Evolutionary conservation across 495 filamentous ascomycete species (phyloP), one percentile per base, ranked within the genome.

Genomic region (Daldinia decipiens): DNA sequence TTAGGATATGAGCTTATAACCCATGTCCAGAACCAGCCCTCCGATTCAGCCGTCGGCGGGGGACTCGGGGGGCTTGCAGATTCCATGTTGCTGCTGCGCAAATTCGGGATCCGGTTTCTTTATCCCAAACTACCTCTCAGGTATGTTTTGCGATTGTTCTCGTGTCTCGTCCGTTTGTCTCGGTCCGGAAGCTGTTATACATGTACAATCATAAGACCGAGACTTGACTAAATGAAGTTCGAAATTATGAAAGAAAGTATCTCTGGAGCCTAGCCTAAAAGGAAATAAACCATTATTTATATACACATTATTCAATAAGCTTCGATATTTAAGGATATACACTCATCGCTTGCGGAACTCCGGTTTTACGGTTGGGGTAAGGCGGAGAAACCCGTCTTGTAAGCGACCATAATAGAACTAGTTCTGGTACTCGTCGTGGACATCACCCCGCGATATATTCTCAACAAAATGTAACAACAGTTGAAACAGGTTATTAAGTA

Each of bases 1-100:
- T 66, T 69, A 31, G 70, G 70, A 31, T 73, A 73, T 21, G 70
- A 73, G 24, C 47, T 69, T 27, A 61, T 51, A 31, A 73, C 70
- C 70, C 70, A 73, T 1, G 65, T 58, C 70, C 70, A 73, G 65
- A 73, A 73, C 70, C 70, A 73, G 12, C 55, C 34, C 32, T 73
- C 70, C 29, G 65, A 68, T 24, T 73, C 70, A 5, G 32, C 40
- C 2, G 61, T 50, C 17, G 70, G 57, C 52, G 66, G 55, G 24
- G 61, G 34, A 31, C 31, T 66, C 27, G 70, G 32, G 12, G 65
- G 62, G 17, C 27, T 66, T 6, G 57, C 12, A 2, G 70, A 66
- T 19, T 73, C 70, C 70, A 73, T 73, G 1, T 66, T 11, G 32
- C 43, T n/a, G 62, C 27, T 59, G 34, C 19, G 11, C 11, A 11